phyloP scores from a whole-genome alignment of 2,329 filamentous ascomycete genomes.

The Dendrostoma leiphaemia region DNA sequence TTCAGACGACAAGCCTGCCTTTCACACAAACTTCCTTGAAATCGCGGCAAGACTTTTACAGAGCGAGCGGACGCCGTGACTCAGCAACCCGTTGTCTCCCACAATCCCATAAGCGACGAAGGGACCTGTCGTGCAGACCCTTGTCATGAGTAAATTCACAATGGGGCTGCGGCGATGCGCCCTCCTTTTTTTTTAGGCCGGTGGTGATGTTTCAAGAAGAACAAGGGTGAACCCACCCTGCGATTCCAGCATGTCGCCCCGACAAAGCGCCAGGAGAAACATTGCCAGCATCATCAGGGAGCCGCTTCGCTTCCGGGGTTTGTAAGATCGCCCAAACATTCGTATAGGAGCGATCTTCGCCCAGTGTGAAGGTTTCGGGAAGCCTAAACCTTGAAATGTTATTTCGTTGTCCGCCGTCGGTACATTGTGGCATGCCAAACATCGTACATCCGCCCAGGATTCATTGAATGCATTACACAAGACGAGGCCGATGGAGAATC shows the following conservation, averaged over 20 bases:
- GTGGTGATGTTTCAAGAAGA: conserved; percentile 16
- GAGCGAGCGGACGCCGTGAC: not conserved
- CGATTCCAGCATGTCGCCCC: not conserved
- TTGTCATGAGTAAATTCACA: not conserved
- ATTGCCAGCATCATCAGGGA: too few relatives aligned
- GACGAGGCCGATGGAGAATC: too few relatives aligned
- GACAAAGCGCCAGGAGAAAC: not conserved
- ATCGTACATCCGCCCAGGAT: too few relatives aligned
- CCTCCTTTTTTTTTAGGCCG: conserved; percentile 16
- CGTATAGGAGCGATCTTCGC: too few relatives aligned
- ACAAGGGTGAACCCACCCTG: conserved; percentile 9
- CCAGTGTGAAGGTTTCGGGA: too few relatives aligned
- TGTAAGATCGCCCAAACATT: too few relatives aligned
- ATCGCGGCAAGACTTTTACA: not conserved
- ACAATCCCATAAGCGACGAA: not conserved
- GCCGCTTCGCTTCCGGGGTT: not conserved
- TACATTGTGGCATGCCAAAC: too few relatives aligned
- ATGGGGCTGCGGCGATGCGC: conserved; percentile 5
- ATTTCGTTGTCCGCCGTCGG: too few relatives aligned
- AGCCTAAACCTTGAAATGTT: too few relatives aligned
- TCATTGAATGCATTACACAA: too few relatives aligned
- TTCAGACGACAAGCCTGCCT: not conserved
- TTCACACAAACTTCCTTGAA: not conserved
- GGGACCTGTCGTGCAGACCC: not conserved
- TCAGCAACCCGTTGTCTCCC: not conserved